Evolutionary conservation across 495 filamentous ascomycete species (phyloP).

Genomic region (Aspergillus heteromorphus): DNA sequence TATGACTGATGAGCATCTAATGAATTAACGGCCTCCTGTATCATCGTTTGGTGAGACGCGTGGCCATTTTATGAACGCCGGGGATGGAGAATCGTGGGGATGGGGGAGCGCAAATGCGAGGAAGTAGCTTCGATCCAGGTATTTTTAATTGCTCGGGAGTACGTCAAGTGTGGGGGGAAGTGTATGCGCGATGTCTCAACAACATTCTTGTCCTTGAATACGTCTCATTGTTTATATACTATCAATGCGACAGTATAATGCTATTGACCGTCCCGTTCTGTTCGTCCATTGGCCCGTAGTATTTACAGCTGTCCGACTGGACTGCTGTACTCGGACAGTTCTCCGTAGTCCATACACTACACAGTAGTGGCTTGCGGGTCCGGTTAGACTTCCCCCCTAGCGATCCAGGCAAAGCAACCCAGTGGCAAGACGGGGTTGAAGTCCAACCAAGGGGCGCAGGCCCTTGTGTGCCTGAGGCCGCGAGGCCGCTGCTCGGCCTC

Average conservation of each 20-base stretch:
- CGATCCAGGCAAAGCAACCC: neutral
- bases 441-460: neutral
- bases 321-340: neutral
- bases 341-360: too few relatives aligned
- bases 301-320: neutral
- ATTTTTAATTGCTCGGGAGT: neutral
- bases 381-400: neutral
- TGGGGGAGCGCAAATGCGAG: neutral
- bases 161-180: neutral
- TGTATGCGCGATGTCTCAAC: neutral
- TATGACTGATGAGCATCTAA: neutral
- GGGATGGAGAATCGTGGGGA: neutral
- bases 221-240: neutral
- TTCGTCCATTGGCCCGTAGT: neutral
- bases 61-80: neutral
- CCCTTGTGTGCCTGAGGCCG: conserved; percentile 24
- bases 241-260: neutral
- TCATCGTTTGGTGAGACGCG: neutral
- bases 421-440: neutral
- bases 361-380: neutral
- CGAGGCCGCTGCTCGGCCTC: conserved; percentile 15
- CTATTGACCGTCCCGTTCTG: too few relatives aligned
- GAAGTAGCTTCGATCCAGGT: neutral
- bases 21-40: neutral
- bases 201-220: neutral